Evolutionary conservation across 179 eudicot genomes (phyloP).

Genomic region (Carnegiea gigantea): DNA sequence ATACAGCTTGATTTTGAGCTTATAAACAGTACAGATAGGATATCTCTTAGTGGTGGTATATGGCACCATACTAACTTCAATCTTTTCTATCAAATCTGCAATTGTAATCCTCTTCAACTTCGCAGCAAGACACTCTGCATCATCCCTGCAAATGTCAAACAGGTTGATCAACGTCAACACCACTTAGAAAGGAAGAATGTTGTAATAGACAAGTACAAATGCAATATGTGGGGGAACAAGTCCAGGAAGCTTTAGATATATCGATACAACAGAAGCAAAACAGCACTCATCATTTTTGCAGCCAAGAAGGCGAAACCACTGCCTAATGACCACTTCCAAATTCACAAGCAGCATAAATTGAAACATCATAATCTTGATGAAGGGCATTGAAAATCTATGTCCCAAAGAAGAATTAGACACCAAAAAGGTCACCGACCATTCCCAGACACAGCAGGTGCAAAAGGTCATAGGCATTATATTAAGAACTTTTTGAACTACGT

Average conservation of each 20-base stretch:
- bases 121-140: slow-evolving; percentile 64
- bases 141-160: slow-evolving; percentile 50
- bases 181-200: background rate
- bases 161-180: background rate
- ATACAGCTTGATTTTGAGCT: slow-evolving; percentile 66
- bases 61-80: slow-evolving; percentile 69
- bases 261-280: background rate
- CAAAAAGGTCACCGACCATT: background rate
- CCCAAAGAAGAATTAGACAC: too few relatives aligned
- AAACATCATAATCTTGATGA: background rate
- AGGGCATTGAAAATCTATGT: background rate
- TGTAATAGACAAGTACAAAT: background rate
- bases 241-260: background rate
- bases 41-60: slow-evolving; percentile 35
- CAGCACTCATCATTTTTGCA: background rate
- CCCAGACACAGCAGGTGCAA: background rate
- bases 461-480: background rate
- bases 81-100: slow-evolving; percentile 75
- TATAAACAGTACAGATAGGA: slow-evolving; percentile 50
- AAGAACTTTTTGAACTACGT: background rate
- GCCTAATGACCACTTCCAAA: background rate
- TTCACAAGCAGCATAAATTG: background rate
- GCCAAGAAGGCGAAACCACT: background rate
- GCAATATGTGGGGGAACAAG: background rate
- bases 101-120: slow-evolving; percentile 66